Evolutionary conservation across 2,329 filamentous ascomycete species (phyloP), one percentile per base, ranked within the genome.

Genomic region (Epichloe gansuensis): DNA sequence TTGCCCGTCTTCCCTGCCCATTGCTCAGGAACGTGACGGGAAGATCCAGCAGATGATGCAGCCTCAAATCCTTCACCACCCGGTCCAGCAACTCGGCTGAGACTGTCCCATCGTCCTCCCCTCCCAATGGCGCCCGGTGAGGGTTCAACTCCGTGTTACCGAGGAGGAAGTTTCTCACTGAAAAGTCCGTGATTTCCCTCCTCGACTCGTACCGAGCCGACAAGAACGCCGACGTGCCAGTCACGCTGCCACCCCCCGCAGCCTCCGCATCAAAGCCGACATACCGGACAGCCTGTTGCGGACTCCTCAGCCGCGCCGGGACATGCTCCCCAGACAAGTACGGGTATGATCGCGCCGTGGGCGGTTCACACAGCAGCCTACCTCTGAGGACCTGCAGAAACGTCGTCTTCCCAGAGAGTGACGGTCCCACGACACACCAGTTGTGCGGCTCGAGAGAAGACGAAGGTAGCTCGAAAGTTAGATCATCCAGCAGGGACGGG

Each of bases 1-100:
- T 81, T 7, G 91, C 87, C 51, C 93, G 75, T 56, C 91, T 76
- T 6, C 87, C 91, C 68, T 98, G 93, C 0, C 93, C 93, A 66
- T 97, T 96, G 64, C 89, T 96, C 51, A 98, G 70, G 64, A 93
- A 95, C 25, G 87, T 80, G 7, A 97, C 87, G 0, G 91, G 90
- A 64, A 95, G 84, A 40, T 85, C 77, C 1, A 94, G 71, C 45
- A 97, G 72, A 8, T 76, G 71, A 0, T 75, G 71, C 13, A 98
- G 71, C 48, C 78, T 77, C 51, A 98, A 70, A 59, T 94, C 84
- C 6, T 64, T 64, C 15, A 89, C 77, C 0, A 95, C 81, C 8
- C 77, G 74, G 13, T 75, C 66, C 40, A 95, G 66, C 0, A 80
- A 66, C 4, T 67, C 58, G 25, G 69, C 60, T 43, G 81, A 74